phyloP scores from a whole-genome alignment of 129 eudicot species.

The Tagetes patula region DNA sequence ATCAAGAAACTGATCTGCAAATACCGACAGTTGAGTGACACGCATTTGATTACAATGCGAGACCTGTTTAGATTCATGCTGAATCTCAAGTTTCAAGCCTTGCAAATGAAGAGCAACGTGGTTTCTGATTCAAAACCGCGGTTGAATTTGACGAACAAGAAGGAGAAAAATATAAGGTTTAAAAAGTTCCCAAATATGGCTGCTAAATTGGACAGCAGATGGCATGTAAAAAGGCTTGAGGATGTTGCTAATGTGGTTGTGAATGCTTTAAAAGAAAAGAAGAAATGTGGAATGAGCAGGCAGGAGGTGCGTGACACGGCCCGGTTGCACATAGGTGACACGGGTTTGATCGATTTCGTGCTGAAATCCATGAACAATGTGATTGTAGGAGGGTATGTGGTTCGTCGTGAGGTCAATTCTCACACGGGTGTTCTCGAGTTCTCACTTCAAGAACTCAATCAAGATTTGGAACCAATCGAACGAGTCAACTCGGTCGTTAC shows the following conservation, averaged over 20 bases:
- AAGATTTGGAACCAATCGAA: conserved; percentile 3
- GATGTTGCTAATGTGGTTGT: conserved; percentile 76
- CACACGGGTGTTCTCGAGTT: conserved; percentile 58
- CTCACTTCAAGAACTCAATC: conserved; percentile 51
- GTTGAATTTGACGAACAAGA: conserved; percentile 17
- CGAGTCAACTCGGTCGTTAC: conserved; percentile 18
- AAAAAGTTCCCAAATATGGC: conserved; percentile 68
- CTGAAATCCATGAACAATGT: conserved; percentile 83
- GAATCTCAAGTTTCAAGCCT: conserved; percentile 42
- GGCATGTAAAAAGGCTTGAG: conserved; percentile 76
- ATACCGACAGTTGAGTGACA: conserved; percentile 54
- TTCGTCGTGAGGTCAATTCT: conserved; percentile 57
- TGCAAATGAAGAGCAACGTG: conserved; percentile 10
- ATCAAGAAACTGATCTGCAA: conserved; percentile 43
- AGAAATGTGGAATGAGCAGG: conserved; percentile 63
- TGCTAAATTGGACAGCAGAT: conserved; percentile 71
- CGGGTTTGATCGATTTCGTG: conserved; percentile 84
- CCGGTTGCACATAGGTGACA: conserved; percentile 71
- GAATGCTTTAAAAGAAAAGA: conserved; percentile 56
- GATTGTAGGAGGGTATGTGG: conserved; percentile 54
- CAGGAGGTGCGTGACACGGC: conserved; percentile 89
- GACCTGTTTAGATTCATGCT: conserved; percentile 80
- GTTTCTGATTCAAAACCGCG: conserved; percentile 13
- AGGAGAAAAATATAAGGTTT: conserved; percentile 46
- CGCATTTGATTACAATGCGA: conserved; percentile 47